A percentile compares a stretch with the other conserved stretches of the same genome.
phyloP scores from a whole-genome alignment of 164 flowering plant species.

The grape (Vitis vinifera) region DNA sequence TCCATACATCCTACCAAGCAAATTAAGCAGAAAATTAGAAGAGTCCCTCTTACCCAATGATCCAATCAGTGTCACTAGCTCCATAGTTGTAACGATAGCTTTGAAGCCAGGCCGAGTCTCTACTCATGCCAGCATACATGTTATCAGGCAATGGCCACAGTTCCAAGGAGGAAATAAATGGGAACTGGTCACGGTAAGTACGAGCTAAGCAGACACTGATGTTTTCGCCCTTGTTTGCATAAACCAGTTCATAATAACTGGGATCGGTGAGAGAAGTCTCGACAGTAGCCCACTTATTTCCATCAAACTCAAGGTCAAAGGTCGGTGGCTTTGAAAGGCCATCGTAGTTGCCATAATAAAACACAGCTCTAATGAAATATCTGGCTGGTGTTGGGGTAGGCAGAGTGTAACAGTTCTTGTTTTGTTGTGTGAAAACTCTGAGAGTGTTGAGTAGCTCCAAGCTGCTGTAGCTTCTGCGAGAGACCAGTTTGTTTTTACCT shows the following conservation, averaged over 20 bases:
- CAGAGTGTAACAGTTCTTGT: slow-evolving; percentile 14
- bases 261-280: not conserved
- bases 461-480: not conserved
- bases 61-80: not conserved
- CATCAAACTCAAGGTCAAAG: slow-evolving; percentile 24
- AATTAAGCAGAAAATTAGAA: not conserved
- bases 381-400: not conserved
- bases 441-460: not conserved
- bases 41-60: not conserved
- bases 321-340: slow-evolving; percentile 15
- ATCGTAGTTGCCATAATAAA: slow-evolving; percentile 27
- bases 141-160: not conserved
- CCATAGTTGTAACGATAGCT: slow-evolving; percentile 15
- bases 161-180: slow-evolving; percentile 21
- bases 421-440: slow-evolving; percentile 11
- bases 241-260: slow-evolving; percentile 8
- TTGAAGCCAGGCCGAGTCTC: slow-evolving; percentile 14
- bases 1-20: not conserved
- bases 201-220: slow-evolving; percentile 15
- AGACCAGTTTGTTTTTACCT: not conserved
- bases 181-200: slow-evolving; percentile 2
- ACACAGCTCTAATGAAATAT: slow-evolving; percentile 12
- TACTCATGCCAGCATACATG: slow-evolving; percentile 12
- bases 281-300: slow-evolving; percentile 18
- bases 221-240: not conserved